Percentiles rank a stretch among this genome's conserved stretches.
These are phyloP conservation scores for Phialocephala subalpina DNA, from an alignment of 2,329 filamentous ascomycete genomes.

Conservation along the genomic window DNA sequence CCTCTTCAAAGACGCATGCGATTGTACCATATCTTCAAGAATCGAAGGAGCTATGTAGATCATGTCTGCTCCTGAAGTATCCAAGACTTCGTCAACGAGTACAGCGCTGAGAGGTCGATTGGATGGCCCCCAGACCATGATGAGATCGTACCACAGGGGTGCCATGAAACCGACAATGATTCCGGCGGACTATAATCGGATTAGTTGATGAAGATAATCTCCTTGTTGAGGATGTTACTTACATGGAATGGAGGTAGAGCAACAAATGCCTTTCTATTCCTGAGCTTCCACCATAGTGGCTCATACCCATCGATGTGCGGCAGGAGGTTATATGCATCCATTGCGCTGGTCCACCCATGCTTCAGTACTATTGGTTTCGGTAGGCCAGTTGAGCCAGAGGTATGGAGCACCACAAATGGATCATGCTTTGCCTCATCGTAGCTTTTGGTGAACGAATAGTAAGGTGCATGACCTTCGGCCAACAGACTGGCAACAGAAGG, in stretches of 20 bases:
- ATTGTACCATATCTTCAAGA: conserved; percentile 37
- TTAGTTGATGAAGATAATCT: background rate
- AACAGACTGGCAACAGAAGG: conserved; percentile 38
- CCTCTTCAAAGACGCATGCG: conserved; percentile 37
- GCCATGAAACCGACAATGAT: conserved; percentile 47
- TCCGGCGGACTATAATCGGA: conserved; percentile 46
- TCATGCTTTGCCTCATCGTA: conserved; percentile 48
- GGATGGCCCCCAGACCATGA: background rate
- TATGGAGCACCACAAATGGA: conserved; percentile 44
- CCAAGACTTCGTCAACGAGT: background rate
- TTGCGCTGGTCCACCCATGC: conserved; percentile 6
- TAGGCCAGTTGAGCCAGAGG: conserved; percentile 59
- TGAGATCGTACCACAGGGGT: background rate
- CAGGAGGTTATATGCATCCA: conserved; percentile 6
- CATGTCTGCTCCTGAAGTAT: background rate
- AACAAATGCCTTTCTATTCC: background rate
- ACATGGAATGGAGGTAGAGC: background rate
- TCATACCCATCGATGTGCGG: background rate
- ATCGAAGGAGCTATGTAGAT: conserved; percentile 44
- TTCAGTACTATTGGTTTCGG: conserved; percentile 12
- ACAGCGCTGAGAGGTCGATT: conserved; percentile 3
- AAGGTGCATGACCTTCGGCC: conserved; percentile 3
- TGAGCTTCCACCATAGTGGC: background rate
- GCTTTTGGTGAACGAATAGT: conserved; percentile 45
- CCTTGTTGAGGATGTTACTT: background rate